Percentiles rank a stretch among this genome's conserved stretches.
These are phyloP conservation scores for Saturnispora kantuleensis DNA, from an alignment of 805 yeast species.

Conservation along the genomic window DNA sequence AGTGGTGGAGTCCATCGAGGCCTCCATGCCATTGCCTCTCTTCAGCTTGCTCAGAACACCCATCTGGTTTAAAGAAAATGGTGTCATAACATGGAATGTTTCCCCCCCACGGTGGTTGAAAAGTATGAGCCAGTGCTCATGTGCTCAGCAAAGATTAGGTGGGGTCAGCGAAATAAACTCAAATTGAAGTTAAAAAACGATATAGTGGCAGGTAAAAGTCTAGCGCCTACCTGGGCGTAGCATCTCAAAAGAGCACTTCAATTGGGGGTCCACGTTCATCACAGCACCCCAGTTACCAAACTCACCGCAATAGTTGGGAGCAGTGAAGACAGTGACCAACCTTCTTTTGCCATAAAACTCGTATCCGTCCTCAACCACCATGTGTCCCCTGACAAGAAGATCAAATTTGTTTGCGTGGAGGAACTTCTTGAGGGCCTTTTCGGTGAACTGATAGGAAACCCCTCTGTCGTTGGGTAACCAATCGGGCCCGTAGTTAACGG, in stretches of 20 bases:
- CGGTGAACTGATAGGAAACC: slow-evolving; percentile 69
- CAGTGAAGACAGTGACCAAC: slow-evolving; percentile 70
- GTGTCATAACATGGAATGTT: neutral
- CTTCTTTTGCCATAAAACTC: slow-evolving; percentile 69
- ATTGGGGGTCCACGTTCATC: slow-evolving; percentile 58
- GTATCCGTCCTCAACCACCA: slow-evolving; percentile 86
- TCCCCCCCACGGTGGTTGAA: neutral
- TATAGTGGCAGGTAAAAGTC: too few relatives aligned
- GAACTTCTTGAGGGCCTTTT: slow-evolving; percentile 62
- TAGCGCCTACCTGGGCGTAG: slow-evolving; percentile 38
- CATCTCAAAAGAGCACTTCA: slow-evolving; percentile 64
- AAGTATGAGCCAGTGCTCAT: too few relatives aligned
- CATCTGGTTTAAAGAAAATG: neutral
- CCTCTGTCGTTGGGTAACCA: slow-evolving; percentile 84
- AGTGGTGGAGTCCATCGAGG: neutral
- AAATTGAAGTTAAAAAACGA: neutral
- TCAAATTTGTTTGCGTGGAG: slow-evolving; percentile 61
- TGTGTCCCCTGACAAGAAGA: slow-evolving; percentile 72
- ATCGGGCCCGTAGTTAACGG: slow-evolving; percentile 23
- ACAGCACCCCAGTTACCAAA: slow-evolving; percentile 75
- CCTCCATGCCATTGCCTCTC: neutral
- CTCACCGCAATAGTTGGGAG: slow-evolving; percentile 80
- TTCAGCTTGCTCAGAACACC: slow-evolving; percentile 7
- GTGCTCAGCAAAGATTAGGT: too few relatives aligned
- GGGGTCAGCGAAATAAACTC: neutral